phyloP scores from a whole-genome alignment of 495 filamentous ascomycete species.

The Penicillium atrosanguineum region DNA sequence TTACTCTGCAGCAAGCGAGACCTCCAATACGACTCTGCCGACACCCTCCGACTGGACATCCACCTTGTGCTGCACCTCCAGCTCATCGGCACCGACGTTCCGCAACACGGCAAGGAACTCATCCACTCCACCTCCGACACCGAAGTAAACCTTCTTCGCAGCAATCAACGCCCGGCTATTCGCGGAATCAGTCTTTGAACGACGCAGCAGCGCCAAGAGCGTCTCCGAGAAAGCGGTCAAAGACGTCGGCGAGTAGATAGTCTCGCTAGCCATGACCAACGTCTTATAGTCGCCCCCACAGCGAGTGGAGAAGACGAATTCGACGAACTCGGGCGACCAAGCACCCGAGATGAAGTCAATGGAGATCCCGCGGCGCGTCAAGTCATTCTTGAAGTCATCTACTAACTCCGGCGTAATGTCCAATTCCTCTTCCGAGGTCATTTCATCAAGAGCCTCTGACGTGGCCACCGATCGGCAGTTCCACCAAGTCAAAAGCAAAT shows the following conservation, averaged over 20 bases:
- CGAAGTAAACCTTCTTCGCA: conserved; percentile 94
- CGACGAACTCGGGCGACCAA: conserved; percentile 71
- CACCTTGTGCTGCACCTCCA: conserved; percentile 60
- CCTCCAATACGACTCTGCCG: conserved; percentile 46
- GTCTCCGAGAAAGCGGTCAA: conserved; percentile 71
- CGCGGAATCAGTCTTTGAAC: conserved; percentile 40
- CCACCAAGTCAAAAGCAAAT: conserved; percentile 80
- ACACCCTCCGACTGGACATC: conserved; percentile 54
- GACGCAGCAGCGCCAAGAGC: conserved; percentile 60
- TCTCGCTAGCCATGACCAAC: conserved; percentile 83
- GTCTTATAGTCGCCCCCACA: conserved; percentile 19
- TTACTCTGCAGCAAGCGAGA: conserved; percentile 15
- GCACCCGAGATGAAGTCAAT: conserved; percentile 78
- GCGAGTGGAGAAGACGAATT: conserved; percentile 43
- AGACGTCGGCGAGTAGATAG: conserved; percentile 85
- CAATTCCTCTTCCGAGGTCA: conserved; percentile 58
- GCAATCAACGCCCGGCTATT: conserved; percentile 70
- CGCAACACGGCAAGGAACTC: conserved; percentile 71
- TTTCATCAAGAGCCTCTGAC: conserved; percentile 14
- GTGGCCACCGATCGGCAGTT: conserved; percentile 18
- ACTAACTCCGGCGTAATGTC: conserved; percentile 68
- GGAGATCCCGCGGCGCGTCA: conserved; percentile 54
- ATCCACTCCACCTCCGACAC: conserved; percentile 89
- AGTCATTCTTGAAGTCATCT: conserved; percentile 56
- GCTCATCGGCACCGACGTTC: conserved; percentile 51